phyloP scores from a whole-genome alignment of 1,284 basidiomycete species.

The Bjerkandera adusta region DNA sequence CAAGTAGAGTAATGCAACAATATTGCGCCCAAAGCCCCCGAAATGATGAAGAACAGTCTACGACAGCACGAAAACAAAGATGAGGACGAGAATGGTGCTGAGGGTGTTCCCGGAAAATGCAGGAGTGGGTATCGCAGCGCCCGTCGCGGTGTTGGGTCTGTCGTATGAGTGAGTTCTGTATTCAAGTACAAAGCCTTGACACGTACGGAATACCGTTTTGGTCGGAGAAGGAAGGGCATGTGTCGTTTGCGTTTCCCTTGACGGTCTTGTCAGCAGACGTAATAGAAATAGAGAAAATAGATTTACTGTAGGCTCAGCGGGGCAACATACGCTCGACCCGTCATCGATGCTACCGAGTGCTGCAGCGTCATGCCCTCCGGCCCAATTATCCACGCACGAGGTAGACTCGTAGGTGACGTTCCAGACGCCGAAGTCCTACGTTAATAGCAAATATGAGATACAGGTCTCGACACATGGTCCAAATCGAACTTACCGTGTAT shows the following conservation, averaged over 20 bases:
- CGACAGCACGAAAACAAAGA: no score
- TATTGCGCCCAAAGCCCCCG: no score
- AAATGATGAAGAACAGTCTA: no score
- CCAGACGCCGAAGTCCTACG: constrained; percentile 81
- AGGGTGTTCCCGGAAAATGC: background rate
- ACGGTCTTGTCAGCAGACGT: constrained; percentile 6
- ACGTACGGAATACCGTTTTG: constrained; percentile 58
- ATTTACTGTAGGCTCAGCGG: constrained; percentile 59
- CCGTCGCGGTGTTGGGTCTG: constrained; percentile 2
- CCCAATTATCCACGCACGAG: constrained; percentile 57
- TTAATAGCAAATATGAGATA: constrained; percentile 2
- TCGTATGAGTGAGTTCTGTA: background rate
- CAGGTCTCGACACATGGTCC: background rate
- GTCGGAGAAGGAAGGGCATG: constrained; percentile 74
- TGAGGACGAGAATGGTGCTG: no score
- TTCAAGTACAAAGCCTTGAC: background rate
- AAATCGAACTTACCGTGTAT: constrained; percentile 36
- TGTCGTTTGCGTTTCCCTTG: constrained; percentile 48
- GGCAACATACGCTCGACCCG: constrained; percentile 65
- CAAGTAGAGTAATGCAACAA: no score
- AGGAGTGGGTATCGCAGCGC: background rate
- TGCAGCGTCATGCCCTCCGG: constrained; percentile 52
- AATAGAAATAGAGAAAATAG: background rate
- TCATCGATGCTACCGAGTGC: constrained; percentile 65
- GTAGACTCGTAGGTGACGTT: constrained; percentile 67